Evolutionary conservation across 2,329 filamentous ascomycete genomes (phyloP).

Genomic region (Dactylellina drechsleri): DNA sequence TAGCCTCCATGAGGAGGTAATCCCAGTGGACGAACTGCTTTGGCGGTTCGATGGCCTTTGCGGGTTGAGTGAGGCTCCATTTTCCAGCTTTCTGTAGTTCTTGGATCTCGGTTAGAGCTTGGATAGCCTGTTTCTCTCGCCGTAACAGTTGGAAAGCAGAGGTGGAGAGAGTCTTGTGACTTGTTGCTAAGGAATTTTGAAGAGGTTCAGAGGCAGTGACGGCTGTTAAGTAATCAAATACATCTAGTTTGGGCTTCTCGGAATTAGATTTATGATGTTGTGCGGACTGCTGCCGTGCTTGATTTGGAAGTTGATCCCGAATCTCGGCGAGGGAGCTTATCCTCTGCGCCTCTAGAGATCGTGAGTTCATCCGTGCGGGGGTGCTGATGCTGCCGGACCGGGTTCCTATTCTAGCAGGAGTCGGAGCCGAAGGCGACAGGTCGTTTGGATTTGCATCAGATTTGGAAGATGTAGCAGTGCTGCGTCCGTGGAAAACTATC

Average conservation of each 20-base stretch:
- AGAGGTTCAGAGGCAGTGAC: conserved; percentile 71
- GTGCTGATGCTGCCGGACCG: conserved; percentile 50
- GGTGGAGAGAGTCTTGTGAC: conserved; percentile 90
- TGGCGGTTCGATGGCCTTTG: conserved; percentile 82
- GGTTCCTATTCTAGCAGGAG: conserved; percentile 41
- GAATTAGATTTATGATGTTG: conserved; percentile 60
- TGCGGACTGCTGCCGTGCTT: conserved; percentile 26
- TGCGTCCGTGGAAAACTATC: conserved; percentile 54
- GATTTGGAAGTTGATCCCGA: conserved; percentile 32
- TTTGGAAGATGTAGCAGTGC: conserved; percentile 47
- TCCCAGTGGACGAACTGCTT: conserved; percentile 84
- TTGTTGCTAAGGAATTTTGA: conserved; percentile 77
- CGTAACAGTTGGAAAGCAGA: conserved; percentile 83
- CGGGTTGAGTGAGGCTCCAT: conserved; percentile 90
- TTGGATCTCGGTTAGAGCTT: conserved; percentile 86
- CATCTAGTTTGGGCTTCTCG: conserved; percentile 62
- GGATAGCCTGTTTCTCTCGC: conserved; percentile 86
- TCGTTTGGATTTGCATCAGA: conserved; percentile 34
- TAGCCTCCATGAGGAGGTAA: conserved; percentile 86
- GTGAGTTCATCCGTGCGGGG: conserved; percentile 47
- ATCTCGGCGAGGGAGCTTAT: conserved; percentile 36
- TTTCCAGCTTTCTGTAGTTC: conserved; percentile 88
- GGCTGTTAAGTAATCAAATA: conserved; percentile 71
- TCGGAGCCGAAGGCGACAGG: conserved; percentile 41
- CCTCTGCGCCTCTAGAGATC: conserved; percentile 50